These are phyloP conservation scores for Cicer judaicum DNA, from an alignment of 306 rosid species.

Conservation along the genomic window DNA sequence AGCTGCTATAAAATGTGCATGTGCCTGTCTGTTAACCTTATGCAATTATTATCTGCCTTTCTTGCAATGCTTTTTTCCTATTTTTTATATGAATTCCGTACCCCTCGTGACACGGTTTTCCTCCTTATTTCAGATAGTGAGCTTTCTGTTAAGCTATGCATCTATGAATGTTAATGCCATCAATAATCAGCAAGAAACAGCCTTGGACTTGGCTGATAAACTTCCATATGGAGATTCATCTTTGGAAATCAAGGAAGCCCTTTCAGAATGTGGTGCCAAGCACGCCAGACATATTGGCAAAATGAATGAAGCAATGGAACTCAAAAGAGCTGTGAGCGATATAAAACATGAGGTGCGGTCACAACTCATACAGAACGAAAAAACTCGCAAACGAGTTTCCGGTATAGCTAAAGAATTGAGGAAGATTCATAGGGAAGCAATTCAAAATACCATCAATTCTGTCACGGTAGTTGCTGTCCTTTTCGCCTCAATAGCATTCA, in stretches of 20 bases:
- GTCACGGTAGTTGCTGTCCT: constrained; percentile 88
- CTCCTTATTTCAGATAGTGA: constrained; percentile 62
- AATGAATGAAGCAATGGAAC: constrained; percentile 83
- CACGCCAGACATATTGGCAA: constrained; percentile 75
- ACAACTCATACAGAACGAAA: constrained; percentile 75
- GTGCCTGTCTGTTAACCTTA: too few species aligned
- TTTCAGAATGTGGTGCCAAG: constrained; percentile 81
- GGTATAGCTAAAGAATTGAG: constrained; percentile 89
- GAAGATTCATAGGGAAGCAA: constrained; percentile 92
- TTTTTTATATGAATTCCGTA: too few species aligned
- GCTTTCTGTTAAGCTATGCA: constrained; percentile 57
- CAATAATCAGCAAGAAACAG: constrained; percentile 76
- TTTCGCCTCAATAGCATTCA: constrained; percentile 90
- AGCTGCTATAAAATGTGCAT: too few species aligned
- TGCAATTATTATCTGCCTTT: background rate
- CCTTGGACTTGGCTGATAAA: constrained; percentile 90
- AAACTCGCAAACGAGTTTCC: constrained; percentile 74
- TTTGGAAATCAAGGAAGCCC: constrained; percentile 69
- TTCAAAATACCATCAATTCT: constrained; percentile 82
- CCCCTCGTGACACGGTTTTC: constrained; percentile 37
- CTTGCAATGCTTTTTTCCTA: background rate
- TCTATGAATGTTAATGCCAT: constrained; percentile 73
- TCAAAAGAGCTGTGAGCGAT: constrained; percentile 90
- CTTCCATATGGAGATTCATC: constrained; percentile 67
- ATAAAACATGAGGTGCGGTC: constrained; percentile 90